Conservation (phyloP, 1,284 basidiomycete genomes). For the Cystobasidiaceae sp. region DNA sequence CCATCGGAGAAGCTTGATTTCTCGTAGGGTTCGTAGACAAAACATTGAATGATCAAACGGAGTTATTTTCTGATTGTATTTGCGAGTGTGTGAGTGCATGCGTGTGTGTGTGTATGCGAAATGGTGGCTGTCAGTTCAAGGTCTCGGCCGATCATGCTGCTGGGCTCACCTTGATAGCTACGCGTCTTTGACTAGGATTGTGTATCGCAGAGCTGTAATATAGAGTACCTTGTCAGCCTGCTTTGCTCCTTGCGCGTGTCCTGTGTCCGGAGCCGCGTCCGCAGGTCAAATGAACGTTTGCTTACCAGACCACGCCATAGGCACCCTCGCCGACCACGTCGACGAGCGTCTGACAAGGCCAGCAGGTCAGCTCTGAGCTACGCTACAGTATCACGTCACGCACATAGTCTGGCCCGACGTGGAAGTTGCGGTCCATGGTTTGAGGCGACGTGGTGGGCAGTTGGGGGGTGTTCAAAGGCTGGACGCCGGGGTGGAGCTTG, state of each 20-base stretch:
- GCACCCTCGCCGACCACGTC: constrained; percentile 88
- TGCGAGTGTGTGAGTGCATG: constrained; percentile 42
- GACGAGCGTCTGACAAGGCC: constrained; percentile 50
- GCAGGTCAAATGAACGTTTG: background rate
- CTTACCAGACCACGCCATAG: constrained; percentile 67
- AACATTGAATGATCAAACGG: constrained; percentile 59
- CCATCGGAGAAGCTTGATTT: constrained; percentile 86
- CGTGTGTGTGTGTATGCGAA: constrained; percentile 60
- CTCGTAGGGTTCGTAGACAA: constrained; percentile 70
- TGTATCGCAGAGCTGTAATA: constrained; percentile 37
- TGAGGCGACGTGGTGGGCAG: background rate
- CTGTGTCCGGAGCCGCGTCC: background rate
- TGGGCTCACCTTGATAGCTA: constrained; percentile 42
- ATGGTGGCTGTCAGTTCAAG: no score
- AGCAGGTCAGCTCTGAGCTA: no score
- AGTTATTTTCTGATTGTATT: constrained; percentile 73
- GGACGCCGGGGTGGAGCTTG: no score
- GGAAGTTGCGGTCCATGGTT: constrained; percentile 40
- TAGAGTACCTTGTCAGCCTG: background rate
- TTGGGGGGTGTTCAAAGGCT: background rate
- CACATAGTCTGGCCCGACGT: constrained; percentile 40
- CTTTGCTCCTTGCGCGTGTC: background rate
- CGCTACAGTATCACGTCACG: no score
- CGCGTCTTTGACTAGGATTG: constrained; percentile 37
- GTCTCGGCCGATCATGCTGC: no score